Base-by-base conservation (phyloP, 345 rosid species). In the Aethionema arabicum region DNA sequence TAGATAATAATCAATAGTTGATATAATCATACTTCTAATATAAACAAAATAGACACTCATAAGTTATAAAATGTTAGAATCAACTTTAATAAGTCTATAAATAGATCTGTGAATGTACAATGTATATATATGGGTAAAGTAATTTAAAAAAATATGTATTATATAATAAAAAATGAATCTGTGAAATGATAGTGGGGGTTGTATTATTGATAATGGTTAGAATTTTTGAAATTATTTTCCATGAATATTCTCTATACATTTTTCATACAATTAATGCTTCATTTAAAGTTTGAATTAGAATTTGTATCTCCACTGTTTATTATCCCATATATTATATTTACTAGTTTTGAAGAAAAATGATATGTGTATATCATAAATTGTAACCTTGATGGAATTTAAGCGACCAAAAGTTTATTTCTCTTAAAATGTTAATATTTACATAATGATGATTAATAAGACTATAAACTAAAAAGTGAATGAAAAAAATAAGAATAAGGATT, bases 141-240 rank as follows among this genome's bases (percentile, higher is more conserved):
- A 40, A n/a, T n/a, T n/a, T n/a, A n/a, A n/a, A n/a, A n/a, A n/a
- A n/a, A n/a, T n/a, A n/a, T n/a, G n/a, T n/a, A 2, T 33, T 32
- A 32, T 16, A 50, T 9, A 32, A 37, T 38, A 16, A 33, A 45
- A 67, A 50, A 42, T n/a, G 52, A 41, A 67, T 11, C 44, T 16
- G n/a, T 10, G 8, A 11, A 15, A 57, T 4, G 13, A 8, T 58
- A 50, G 53, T 50, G 65, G 65, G 12, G 9, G 35, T 32, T 32
- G 64, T 57, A 57, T 40, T 21, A 66, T 57, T 66, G 70, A 31
- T 32, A 16, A 21, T 16, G 36, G 44, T 48, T 21, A 29, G 36
- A 41, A 37, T 50, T 56, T 67, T 27, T 39, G 7, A 48, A 15
- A 56, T n/a, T 9, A 56, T 39, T 66, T 66, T 59, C 52, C 59